Base-by-base conservation (phyloP, 345 rosid genomes). In the Arabidopsis arenosa region DNA sequence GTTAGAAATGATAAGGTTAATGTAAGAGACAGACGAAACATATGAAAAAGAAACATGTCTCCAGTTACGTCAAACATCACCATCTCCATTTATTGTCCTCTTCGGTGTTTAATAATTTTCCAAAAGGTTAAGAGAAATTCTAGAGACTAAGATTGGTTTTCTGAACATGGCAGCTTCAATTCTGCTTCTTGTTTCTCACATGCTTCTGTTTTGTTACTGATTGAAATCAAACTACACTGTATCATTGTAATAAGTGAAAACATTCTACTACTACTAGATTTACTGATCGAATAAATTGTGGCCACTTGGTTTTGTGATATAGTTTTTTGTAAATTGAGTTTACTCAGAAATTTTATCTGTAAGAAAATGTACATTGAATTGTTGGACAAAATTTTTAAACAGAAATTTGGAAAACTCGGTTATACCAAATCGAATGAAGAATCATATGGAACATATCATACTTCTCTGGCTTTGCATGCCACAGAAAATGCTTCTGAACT, bases 381-480 rank as follows among this genome's bases (percentile, higher is more conserved):
- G 36, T 56, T 12, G 35, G 58, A 72, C 11, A n/a, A 59, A 78
- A 66, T 7, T 5, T 6, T 63, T 78, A 78, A 72, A 59, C 82
- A 41, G 78, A 80, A 40, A 81, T 70, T 59, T 87, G 94, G 23
- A 83, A 86, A 41, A 92, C 93, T 76, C 98, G 81, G 54, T 87
- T 94, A 82, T 76, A 88, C 98, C 98, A 94, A 56, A 90, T 78
- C 6, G 97, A 88, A 76, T 94, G 98, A 53, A 94, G 93, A 63
- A 92, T 92, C 97, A 94, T 94, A 43, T 92, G 97, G 79, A 94
- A 94, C 58, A 92, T 68, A 73, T 90, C 98, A 73, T 92, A 92
- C 79, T 89, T 94, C 43, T 82, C 88, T 10, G 97, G 93, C 51
- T 63, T 85, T 8, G 80, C 61, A 83, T 92, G 96, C 97, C 98